phyloP scores from a whole-genome alignment of 768 basidiomycete species.

The Gautieria morchelliformis region DNA sequence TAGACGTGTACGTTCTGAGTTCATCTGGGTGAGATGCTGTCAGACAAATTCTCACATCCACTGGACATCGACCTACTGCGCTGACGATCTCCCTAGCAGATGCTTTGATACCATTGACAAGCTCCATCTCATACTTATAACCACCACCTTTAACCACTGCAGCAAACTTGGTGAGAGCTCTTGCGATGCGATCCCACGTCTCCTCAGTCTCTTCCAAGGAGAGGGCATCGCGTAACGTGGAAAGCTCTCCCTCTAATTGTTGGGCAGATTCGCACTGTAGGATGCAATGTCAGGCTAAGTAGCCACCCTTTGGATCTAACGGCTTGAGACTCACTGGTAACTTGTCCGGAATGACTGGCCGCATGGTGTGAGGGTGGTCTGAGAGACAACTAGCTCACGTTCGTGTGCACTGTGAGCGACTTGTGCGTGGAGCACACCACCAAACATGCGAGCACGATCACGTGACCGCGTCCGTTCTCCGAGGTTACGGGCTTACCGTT shows the following conservation, averaged over 20 bases:
- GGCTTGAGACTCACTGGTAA: constrained; percentile 1
- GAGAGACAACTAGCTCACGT: neutral
- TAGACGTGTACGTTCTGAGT: constrained; percentile 65
- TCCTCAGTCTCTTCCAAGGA: constrained; percentile 63
- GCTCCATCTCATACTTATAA: constrained; percentile 39
- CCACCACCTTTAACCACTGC: constrained; percentile 43
- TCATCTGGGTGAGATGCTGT: constrained; percentile 17
- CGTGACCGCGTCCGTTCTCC: too few species aligned
- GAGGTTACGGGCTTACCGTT: too few species aligned
- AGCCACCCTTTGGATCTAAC: neutral
- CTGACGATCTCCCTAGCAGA: constrained; percentile 43
- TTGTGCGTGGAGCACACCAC: too few species aligned
- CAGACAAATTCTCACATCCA: neutral
- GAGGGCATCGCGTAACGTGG: constrained; percentile 31
- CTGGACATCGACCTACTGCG: constrained; percentile 29
- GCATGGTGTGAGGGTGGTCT: neutral
- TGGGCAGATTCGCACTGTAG: constrained; percentile 23
- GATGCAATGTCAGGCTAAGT: neutral
- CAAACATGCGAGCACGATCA: too few species aligned
- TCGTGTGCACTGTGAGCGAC: too few species aligned
- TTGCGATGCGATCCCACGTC: constrained; percentile 62
- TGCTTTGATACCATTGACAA: constrained; percentile 41
- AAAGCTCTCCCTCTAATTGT: constrained; percentile 30
- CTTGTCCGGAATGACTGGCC: constrained; percentile 4
- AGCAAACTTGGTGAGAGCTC: constrained; percentile 37